Percentiles rank a stretch among this genome's conserved stretches.
Conservation (phyloP, 768 basidiomycete genomes). For the Amanita rubescens region DNA sequence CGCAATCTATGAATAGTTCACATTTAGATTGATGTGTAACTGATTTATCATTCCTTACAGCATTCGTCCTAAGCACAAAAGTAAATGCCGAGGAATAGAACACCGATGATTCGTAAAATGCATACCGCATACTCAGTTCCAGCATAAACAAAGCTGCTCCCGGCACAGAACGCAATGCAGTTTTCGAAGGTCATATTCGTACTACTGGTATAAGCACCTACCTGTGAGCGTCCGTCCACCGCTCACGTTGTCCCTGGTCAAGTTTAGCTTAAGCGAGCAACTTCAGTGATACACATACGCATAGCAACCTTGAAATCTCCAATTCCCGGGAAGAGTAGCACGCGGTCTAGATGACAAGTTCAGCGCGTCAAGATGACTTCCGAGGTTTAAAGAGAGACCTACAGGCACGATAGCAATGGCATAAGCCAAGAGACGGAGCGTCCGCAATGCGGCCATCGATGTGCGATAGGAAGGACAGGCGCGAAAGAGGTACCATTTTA, state of each 20-base stretch:
- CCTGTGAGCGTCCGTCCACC: slow-evolving; percentile 49
- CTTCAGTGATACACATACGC: slow-evolving; percentile 31
- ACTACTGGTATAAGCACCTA: slow-evolving; percentile 34
- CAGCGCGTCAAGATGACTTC: slow-evolving; percentile 1
- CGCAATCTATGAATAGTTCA: slow-evolving; percentile 45
- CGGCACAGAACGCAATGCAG: slow-evolving; percentile 41
- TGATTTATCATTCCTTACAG: slow-evolving; percentile 29
- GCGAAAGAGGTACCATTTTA: slow-evolving; percentile 14
- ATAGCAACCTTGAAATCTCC: slow-evolving; percentile 56
- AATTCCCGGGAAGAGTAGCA: slow-evolving; percentile 40
- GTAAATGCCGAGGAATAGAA: background rate
- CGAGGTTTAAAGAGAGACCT: slow-evolving; percentile 13
- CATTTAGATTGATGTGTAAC: slow-evolving; percentile 4
- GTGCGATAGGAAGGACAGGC: slow-evolving; percentile 9
- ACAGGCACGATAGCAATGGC: slow-evolving; percentile 33
- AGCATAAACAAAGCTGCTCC: slow-evolving; percentile 50
- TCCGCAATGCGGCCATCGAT: slow-evolving; percentile 27
- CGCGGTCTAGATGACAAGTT: slow-evolving; percentile 20
- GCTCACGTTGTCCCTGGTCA: slow-evolving; percentile 43
- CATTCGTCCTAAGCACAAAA: slow-evolving; percentile 34
- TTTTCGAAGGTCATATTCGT: slow-evolving; percentile 53
- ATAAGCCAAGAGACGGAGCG: slow-evolving; percentile 23
- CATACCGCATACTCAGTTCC: slow-evolving; percentile 53
- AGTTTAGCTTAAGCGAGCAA: slow-evolving; percentile 1
- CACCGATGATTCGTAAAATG: background rate